phyloP scores from a whole-genome alignment of 768 basidiomycete genomes.

The Mycena pura region DNA sequence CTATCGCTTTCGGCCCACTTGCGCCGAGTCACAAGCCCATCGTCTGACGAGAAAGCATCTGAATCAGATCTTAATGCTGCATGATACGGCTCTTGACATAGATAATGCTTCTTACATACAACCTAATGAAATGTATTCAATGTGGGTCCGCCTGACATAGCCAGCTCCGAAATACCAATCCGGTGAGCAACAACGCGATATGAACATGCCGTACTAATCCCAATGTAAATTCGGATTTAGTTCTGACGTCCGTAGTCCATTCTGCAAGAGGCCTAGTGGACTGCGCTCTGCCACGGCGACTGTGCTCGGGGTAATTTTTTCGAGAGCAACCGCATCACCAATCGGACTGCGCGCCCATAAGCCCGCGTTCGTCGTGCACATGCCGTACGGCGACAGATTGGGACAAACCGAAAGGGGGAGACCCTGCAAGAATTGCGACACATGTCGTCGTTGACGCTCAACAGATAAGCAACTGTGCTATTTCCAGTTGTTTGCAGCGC shows the following conservation, averaged over 20 bases:
- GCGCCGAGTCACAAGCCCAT: not conserved
- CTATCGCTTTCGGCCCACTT: constrained; percentile 44
- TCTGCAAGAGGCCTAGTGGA: too few species aligned
- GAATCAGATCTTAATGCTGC: not conserved
- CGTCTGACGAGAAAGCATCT: constrained; percentile 10
- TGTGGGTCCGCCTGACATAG: constrained; percentile 11
- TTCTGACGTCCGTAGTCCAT: too few species aligned
- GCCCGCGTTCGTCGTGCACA: too few species aligned
- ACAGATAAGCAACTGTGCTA: not conserved
- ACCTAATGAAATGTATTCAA: constrained; percentile 11
- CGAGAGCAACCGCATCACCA: too few species aligned
- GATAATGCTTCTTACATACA: constrained; percentile 22
- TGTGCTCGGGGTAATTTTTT: too few species aligned
- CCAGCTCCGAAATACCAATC: not conserved
- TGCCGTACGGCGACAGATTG: not conserved
- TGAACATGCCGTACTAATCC: constrained; percentile 11
- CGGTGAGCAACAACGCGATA: not conserved
- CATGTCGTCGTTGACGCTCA: too few species aligned
- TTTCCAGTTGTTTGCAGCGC: not conserved
- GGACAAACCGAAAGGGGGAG: constrained; percentile 1
- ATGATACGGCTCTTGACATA: constrained; percentile 11
- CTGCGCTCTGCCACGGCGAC: too few species aligned
- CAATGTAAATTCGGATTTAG: too few species aligned
- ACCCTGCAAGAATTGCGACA: constrained; percentile 16
- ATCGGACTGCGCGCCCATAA: too few species aligned